Percentiles rank a stretch among this genome's conserved stretches.
Evolutionary conservation across 2,329 filamentous ascomycete genomes (phyloP).

Genomic region (Colletotrichum sojae): DNA sequence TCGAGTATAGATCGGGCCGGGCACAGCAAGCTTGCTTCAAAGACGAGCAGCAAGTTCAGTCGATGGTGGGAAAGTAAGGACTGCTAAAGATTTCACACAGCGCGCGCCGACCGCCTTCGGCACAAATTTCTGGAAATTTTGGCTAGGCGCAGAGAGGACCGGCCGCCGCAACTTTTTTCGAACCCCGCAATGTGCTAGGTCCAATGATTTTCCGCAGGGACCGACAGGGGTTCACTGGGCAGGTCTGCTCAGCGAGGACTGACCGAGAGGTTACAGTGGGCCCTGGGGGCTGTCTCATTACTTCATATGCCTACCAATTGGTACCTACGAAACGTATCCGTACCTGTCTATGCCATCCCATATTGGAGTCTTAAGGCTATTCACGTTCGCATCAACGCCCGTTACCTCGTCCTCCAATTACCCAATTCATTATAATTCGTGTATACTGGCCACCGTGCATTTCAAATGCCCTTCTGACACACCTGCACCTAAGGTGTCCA

Average conservation of each 20-base stretch:
- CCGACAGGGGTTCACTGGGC: slow-evolving; percentile 11
- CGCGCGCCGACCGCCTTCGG: slow-evolving; percentile 38
- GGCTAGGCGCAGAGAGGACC: slow-evolving; percentile 19
- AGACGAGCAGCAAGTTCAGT: neutral
- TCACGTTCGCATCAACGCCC: too few species aligned
- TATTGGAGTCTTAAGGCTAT: too few species aligned
- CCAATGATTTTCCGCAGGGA: slow-evolving; percentile 42
- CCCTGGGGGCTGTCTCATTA: too few species aligned
- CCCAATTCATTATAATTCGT: slow-evolving; percentile 2
- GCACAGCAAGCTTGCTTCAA: neutral
- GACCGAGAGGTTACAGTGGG: slow-evolving; percentile 1
- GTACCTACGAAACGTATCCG: too few species aligned
- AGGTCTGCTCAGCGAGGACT: slow-evolving; percentile 3
- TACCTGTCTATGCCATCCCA: too few species aligned
- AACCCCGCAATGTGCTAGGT: slow-evolving; percentile 44
- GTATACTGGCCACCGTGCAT: neutral
- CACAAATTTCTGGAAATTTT: slow-evolving; percentile 41
- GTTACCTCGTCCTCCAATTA: too few species aligned
- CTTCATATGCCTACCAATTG: too few species aligned
- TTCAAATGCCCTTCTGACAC: neutral
- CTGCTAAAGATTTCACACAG: slow-evolving; percentile 37
- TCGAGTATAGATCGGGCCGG: neutral
- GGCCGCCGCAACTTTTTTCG: slow-evolving; percentile 40
- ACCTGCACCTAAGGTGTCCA: neutral
- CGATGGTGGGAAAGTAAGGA: slow-evolving; percentile 9